Conservation (phyloP, 805 yeast species). For the Lipomyces spencermartinsiae region DNA sequence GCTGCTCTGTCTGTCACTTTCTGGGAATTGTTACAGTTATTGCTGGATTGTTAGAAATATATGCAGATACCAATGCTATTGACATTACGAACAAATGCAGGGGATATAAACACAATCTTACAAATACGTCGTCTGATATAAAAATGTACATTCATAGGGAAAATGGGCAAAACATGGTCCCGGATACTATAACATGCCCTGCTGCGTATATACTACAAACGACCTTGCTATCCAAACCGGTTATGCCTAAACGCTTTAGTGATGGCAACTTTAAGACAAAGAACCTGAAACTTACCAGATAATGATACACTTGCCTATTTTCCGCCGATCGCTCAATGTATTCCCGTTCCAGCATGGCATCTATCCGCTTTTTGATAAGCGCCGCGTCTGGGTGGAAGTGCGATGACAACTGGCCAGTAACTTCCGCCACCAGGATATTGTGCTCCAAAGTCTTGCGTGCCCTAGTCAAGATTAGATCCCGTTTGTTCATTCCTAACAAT, state of each 20-base stretch:
- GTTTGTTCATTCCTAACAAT: neutral
- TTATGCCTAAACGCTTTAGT: slow-evolving; percentile 5
- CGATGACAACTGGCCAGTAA: slow-evolving; percentile 61
- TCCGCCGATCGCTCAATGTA: slow-evolving; percentile 74
- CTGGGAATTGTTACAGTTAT: neutral
- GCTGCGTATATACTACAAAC: neutral
- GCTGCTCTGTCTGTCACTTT: neutral
- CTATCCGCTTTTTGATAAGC: slow-evolving; percentile 73
- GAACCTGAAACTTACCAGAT: slow-evolving; percentile 58
- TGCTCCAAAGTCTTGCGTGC: slow-evolving; percentile 66
- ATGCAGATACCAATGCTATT: neutral
- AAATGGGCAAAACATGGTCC: neutral
- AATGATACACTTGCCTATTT: slow-evolving; percentile 65
- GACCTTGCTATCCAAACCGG: neutral
- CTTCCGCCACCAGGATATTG: slow-evolving; percentile 70
- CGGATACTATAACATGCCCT: neutral
- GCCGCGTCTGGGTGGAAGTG: slow-evolving; percentile 74
- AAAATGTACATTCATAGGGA: neutral
- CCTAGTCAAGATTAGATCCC: slow-evolving; percentile 9
- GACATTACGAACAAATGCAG: neutral
- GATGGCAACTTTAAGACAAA: neutral
- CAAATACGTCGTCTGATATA: neutral
- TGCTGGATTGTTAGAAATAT: neutral
- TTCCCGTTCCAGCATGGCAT: slow-evolving; percentile 78
- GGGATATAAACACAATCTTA: neutral